Base-by-base conservation (phyloP, 345 rosid species). In the Moricandia moricandioides region DNA sequence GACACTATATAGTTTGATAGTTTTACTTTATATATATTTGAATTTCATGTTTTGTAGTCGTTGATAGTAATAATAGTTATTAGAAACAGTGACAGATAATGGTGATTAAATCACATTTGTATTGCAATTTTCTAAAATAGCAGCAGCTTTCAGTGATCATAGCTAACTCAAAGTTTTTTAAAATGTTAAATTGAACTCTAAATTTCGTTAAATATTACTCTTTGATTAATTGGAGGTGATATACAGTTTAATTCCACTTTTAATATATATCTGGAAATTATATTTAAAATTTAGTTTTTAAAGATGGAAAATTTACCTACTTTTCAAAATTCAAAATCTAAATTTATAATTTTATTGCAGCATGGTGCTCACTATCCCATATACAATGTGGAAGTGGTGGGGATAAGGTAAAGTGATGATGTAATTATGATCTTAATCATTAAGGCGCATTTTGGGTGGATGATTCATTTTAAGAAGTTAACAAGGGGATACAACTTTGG, bases 361-460 rank as follows among this genome's bases (percentile, higher is more conserved):
- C 10, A 75, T 75, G 74, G 79, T 69, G 49, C 74, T 76, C 75
- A 62, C 70, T 54, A 40, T 69, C 64, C 57, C 70, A 76, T 62
- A 52, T 54, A 73, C 56, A 69, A 13, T 31, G 61, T 76, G 59
- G 39, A 69, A 69, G 52, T 70, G 75, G 80, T 47, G 56, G 62
- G 60, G 60, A 18, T 54, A 55, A 52, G 54, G 65, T 58, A 70
- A 62, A 76, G 70, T 69, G 70, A 76, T 40, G 40, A 33, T 76
- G 65, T 69, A 31, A 76, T 70, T 9, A 70, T 76, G 60, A 70
- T 69, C 40, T 30, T 69, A 63, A 69, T 63, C 52, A 70, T 45
- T 55, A 21, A 18, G 30, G 30, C 27, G 13, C 37, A 10, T 17
- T 51, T 68, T 75, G 21, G 63, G 74, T 68, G 57, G 69, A 12